phyloP scores from a whole-genome alignment of 2,329 filamentous ascomycete species.

The Trichoderma harzianum region DNA sequence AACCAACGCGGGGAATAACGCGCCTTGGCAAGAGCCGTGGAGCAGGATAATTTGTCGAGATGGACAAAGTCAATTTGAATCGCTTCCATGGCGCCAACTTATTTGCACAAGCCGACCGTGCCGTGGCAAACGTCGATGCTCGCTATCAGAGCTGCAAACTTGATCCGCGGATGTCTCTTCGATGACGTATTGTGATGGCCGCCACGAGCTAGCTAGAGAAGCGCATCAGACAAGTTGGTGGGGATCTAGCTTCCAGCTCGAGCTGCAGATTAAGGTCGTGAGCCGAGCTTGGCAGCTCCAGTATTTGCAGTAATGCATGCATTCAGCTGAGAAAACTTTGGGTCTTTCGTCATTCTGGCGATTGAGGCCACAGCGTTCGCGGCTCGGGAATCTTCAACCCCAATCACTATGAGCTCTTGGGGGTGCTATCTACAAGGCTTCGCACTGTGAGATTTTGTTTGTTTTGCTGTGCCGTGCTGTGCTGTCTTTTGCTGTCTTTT shows the following conservation, averaged over 20 bases:
- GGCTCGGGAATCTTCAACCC: not conserved
- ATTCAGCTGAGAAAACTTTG: not conserved
- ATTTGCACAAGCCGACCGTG: not conserved
- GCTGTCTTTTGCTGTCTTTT: too few species aligned
- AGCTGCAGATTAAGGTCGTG: not conserved
- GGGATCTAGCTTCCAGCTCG: constrained; percentile 1
- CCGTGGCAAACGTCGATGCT: not conserved
- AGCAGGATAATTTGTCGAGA: not conserved
- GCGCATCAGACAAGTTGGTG: constrained; percentile 5
- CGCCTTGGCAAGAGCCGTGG: not conserved
- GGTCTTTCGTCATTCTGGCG: constrained; percentile 16
- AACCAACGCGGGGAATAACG: not conserved
- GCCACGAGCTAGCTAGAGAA: constrained; percentile 1
- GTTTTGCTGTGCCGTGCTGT: not conserved
- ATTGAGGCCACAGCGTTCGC: constrained; percentile 7
- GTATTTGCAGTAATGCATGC: not conserved
- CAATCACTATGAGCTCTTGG: not conserved
- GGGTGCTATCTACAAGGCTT: not conserved
- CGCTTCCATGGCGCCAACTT: not conserved
- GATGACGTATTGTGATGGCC: constrained; percentile 16
- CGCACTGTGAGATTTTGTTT: not conserved
- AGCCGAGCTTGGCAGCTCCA: not conserved
- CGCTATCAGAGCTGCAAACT: constrained; percentile 2
- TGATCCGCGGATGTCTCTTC: constrained; percentile 5
- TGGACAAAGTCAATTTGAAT: constrained; percentile 4